These are phyloP conservation scores for Globisporangium abappressorium DNA, from an alignment of 352 stramenopile genomes.

Conservation along the genomic window DNA sequence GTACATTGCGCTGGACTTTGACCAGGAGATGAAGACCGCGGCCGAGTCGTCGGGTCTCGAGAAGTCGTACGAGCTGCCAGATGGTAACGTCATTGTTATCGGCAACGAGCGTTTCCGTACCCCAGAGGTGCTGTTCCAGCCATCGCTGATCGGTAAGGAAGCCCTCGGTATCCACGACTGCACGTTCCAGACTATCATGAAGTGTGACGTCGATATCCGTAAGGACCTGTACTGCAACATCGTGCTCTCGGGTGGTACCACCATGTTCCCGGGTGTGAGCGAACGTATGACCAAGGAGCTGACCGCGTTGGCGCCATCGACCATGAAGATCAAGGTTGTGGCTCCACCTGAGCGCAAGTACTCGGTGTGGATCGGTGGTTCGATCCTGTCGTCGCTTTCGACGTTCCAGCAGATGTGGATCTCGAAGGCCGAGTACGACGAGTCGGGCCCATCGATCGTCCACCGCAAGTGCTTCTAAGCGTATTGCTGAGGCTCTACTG, in stretches of 20 bases:
- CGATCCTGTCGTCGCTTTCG: conserved; percentile 94
- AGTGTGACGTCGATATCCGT: conserved; percentile 90
- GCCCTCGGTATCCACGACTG: conserved; percentile 79
- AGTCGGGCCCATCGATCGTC: conserved; percentile 95
- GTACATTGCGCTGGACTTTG: conserved; percentile 93
- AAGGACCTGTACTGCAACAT: conserved; percentile 92
- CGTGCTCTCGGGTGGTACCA: conserved; percentile 95
- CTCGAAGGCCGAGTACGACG: conserved; percentile 97
- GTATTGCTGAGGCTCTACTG: too few species aligned
- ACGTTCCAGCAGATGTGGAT: conserved; percentile 99
- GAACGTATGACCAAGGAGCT: conserved; percentile 94
- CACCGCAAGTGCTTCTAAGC: conserved; percentile 90
- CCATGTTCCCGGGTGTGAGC: conserved; percentile 93
- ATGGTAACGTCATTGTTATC: conserved; percentile 97
- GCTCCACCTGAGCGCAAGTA: conserved; percentile 93
- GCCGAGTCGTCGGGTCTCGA: conserved; percentile 73
- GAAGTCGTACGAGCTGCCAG: conserved; percentile 96
- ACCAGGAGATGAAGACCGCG: conserved; percentile 92
- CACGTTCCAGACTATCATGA: conserved; percentile 82
- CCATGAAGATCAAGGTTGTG: conserved; percentile 96
- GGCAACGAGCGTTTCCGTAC: conserved; percentile 95
- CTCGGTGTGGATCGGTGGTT: conserved; percentile 97
- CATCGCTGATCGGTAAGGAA: conserved; percentile 91
- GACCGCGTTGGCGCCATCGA: conserved; percentile 81
- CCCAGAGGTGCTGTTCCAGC: conserved; percentile 96